phyloP scores from a whole-genome alignment of 345 rosid genomes.

The Populus tremula region DNA sequence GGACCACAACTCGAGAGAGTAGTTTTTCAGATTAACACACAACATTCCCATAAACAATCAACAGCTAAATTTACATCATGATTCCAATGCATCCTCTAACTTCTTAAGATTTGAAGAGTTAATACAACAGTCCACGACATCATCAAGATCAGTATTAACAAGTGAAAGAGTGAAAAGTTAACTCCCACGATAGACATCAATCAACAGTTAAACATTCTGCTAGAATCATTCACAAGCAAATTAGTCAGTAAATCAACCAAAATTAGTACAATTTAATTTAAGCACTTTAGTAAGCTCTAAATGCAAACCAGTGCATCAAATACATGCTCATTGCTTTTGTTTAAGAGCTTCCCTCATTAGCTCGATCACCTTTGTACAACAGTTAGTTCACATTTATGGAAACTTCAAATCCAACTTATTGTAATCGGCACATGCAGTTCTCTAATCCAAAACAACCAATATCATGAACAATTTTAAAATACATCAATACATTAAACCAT shows the following conservation, averaged over 20 bases:
- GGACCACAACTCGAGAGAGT: neutral
- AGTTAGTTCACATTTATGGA: neutral
- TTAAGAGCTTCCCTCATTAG: neutral
- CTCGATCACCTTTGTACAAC: no score
- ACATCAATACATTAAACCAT: neutral
- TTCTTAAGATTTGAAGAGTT: neutral
- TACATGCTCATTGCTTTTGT: neutral
- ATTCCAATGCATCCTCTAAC: neutral
- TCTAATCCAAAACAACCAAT: neutral
- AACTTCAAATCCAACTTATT: neutral
- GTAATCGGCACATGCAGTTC: neutral
- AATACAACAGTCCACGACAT: neutral
- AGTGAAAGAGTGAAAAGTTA: neutral
- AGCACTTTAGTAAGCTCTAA: neutral
- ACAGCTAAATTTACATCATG: neutral
- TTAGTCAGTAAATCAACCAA: neutral
- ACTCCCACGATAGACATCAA: neutral
- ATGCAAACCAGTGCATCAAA: neutral
- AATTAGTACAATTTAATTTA: neutral
- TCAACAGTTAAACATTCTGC: neutral
- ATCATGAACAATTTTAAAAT: neutral
- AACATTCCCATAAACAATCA: neutral
- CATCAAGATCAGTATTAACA: neutral
- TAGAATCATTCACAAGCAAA: conserved; percentile 3
- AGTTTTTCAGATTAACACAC: neutral